Conservation (phyloP, 164 flowering plant genomes). For the Stephania yunnanensis region DNA sequence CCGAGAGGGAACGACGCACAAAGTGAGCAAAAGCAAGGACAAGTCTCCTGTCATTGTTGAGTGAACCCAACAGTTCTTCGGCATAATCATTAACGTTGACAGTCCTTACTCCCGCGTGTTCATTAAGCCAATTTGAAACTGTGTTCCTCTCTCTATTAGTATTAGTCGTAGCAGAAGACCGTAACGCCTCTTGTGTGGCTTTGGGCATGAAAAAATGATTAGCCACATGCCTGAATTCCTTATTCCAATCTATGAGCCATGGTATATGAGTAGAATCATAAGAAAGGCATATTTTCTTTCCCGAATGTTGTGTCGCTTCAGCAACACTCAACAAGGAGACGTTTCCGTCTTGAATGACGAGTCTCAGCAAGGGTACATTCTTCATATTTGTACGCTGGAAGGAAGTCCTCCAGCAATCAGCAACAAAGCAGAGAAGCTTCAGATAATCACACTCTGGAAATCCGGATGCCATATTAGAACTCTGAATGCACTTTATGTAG, state of each 20-base stretch:
- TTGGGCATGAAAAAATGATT: constrained; percentile 30
- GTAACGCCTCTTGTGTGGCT: constrained; percentile 27
- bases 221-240: constrained; percentile 23
- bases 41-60: constrained; percentile 17
- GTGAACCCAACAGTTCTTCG: not conserved
- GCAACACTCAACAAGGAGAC: constrained; percentile 10
- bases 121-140: constrained; percentile 31
- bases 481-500: constrained; percentile 48
- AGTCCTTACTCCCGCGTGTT: constrained; percentile 11
- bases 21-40: constrained; percentile 38
- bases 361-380: constrained; percentile 13
- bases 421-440: constrained; percentile 15
- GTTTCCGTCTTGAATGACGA: constrained; percentile 8
- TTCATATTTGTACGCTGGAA: constrained; percentile 9
- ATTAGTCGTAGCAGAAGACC: not conserved
- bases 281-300: constrained; percentile 16
- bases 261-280: constrained; percentile 3
- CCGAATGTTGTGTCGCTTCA: constrained; percentile 10
- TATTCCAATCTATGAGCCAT: constrained; percentile 52
- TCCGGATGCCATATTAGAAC: constrained; percentile 39
- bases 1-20: constrained; percentile 32
- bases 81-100: constrained; percentile 29
- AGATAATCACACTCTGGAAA: constrained; percentile 15
- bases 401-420: constrained; percentile 6
- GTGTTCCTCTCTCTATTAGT: constrained; percentile 6